Conservation (phyloP, 2,329 filamentous ascomycete species). For the Nemania sp. region DNA sequence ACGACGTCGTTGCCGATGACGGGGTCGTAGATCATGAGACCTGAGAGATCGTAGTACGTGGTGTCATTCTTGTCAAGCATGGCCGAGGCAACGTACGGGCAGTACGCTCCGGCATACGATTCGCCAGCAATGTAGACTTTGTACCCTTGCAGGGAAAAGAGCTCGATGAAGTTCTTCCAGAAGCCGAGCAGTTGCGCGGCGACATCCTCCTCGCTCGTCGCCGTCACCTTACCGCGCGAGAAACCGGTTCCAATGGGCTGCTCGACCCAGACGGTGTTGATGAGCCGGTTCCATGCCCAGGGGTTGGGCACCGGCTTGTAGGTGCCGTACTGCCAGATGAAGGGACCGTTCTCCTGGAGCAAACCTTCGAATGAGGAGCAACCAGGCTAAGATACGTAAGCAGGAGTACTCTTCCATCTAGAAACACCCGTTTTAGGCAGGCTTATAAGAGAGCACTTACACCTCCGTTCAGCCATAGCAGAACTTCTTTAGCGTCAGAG, state of each 20-base stretch:
- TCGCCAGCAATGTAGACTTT: slow-evolving; percentile 60
- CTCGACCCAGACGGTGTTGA: slow-evolving; percentile 77
- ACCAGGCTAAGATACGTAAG: slow-evolving; percentile 47
- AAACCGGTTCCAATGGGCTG: slow-evolving; percentile 72
- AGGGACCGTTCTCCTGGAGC: slow-evolving; percentile 77
- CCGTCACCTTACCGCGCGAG: slow-evolving; percentile 64
- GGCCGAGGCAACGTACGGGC: slow-evolving; percentile 59
- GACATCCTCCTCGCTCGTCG: slow-evolving; percentile 67
- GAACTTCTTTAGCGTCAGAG: slow-evolving; percentile 52
- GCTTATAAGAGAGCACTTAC: slow-evolving; percentile 37
- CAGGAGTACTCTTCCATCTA: background rate
- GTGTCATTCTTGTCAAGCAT: slow-evolving; percentile 53
- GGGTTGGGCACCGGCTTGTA: slow-evolving; percentile 65
- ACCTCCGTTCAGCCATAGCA: slow-evolving; percentile 56
- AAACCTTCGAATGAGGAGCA: slow-evolving; percentile 68
- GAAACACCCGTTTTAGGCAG: background rate
- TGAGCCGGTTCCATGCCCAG: slow-evolving; percentile 75
- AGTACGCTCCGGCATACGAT: slow-evolving; percentile 56
- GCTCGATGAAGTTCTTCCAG: slow-evolving; percentile 62
- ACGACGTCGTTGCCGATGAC: slow-evolving; percentile 55
- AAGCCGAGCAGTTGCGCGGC: slow-evolving; percentile 76
- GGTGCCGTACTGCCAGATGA: slow-evolving; percentile 72
- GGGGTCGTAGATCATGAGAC: slow-evolving; percentile 67
- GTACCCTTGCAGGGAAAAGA: slow-evolving; percentile 56
- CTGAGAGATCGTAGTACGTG: slow-evolving; percentile 55